phyloP scores from a whole-genome alignment of 2,329 filamentous ascomycete genomes.

The Aspergillus ustus region DNA sequence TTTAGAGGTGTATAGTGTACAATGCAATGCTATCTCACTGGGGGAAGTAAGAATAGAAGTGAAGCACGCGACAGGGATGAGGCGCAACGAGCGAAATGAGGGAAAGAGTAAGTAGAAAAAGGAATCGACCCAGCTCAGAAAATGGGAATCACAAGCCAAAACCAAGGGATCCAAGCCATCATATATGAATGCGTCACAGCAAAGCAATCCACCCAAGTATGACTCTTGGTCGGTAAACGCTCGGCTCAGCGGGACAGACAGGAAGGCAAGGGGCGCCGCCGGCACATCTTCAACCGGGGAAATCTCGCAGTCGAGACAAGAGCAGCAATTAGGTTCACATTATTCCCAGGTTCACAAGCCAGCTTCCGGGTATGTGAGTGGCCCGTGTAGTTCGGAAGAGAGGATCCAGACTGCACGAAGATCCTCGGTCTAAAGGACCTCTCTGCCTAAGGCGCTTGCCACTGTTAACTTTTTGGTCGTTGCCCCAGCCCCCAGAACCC shows the following conservation, averaged over 20 bases:
- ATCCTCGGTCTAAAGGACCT: conserved; percentile 46
- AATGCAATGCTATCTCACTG: not conserved
- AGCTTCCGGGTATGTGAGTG: conserved; percentile 33
- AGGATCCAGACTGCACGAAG: conserved; percentile 39
- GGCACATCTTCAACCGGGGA: conserved; percentile 26
- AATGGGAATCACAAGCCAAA: conserved; percentile 37
- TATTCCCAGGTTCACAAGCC: conserved; percentile 33
- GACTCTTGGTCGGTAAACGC: conserved; percentile 41
- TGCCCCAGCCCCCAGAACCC: not conserved
- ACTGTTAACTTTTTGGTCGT: not conserved
- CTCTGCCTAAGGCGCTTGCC: conserved; percentile 17
- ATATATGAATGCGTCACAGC: conserved; percentile 30
- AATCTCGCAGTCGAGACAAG: conserved; percentile 8
- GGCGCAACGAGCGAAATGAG: not conserved
- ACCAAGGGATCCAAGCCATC: conserved; percentile 29
- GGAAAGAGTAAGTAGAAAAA: conserved; percentile 13
- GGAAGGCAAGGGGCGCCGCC: conserved; percentile 28
- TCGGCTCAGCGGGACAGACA: conserved; percentile 44
- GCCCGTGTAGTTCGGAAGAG: conserved; percentile 39
- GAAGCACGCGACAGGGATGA: conserved; percentile 19
- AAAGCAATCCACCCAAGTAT: conserved; percentile 12
- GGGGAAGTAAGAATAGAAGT: conserved; percentile 13
- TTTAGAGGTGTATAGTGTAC: conserved; percentile 21
- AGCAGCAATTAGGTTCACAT: conserved; percentile 18
- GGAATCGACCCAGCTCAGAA: conserved; percentile 14